Evolutionary conservation across 2,329 filamentous ascomycete genomes (phyloP), one percentile per base, ranked within the genome.

Genomic region (Rhinocladiella mackenziei): DNA sequence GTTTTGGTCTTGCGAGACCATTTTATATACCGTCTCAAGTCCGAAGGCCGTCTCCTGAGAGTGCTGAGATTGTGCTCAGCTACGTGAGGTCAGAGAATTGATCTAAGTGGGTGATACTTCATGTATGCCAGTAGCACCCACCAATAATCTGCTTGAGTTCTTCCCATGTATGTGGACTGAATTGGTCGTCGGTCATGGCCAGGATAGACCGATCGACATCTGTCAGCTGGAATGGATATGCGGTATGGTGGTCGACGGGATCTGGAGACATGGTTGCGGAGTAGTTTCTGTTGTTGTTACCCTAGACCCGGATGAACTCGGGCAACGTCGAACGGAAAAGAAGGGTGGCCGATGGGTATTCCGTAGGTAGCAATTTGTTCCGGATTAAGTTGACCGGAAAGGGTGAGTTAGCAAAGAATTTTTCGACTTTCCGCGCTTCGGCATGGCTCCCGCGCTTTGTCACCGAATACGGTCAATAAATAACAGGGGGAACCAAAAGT

Each of bases 31-130:
- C 74, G 72, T 58, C 69, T 68, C 11, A 81, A 65, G 53, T 78
- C 73, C 50, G 74, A 78, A 15, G 79, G 79, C 60, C 71, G 73
- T 53, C 79, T 74, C 58, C 76, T 78, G 8, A 82, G 65, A 23
- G 72, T 63, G 48, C 73, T 72, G 43, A 82, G 75, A 46, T 72
- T 67, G 56, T 78, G 75, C 26, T 67, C 65, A 13, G 65, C 65
- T 72, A 54, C 11, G 36, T 37, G 36, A 47, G 17, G 43, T 38
- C 19, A 45, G 36, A 43, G n/a, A n/a, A n/a, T n/a, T n/a, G n/a
- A n/a, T n/a, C n/a, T n/a, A n/a, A n/a, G n/a, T n/a, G n/a, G n/a
- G n/a, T n/a, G 19, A 40, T 23, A 48, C 30, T 25, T 19, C 18
- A 23, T 13, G 14, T 23, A 14, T 10, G 17, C 25, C 23, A 17